These are phyloP conservation scores for Linanthus parryae DNA, from an alignment of 148 eudicot species.

Conservation along the genomic window DNA sequence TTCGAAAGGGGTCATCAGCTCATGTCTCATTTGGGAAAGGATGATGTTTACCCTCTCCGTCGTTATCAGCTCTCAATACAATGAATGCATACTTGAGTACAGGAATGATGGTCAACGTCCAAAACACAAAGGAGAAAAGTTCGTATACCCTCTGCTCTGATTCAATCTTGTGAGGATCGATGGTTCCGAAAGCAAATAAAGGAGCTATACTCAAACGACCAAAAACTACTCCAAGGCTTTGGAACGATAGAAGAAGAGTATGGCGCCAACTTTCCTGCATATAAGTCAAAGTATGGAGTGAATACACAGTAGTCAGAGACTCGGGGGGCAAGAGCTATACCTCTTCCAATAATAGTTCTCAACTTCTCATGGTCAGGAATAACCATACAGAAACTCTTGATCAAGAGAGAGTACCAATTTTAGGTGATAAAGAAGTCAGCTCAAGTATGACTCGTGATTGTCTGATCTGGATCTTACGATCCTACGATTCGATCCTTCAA, in stretches of 20 bases:
- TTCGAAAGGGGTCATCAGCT: no score
- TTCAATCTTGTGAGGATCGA: conserved; percentile 42
- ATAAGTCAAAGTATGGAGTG: neutral
- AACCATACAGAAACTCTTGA: no score
- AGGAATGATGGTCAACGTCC: conserved; percentile 78
- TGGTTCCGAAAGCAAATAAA: conserved; percentile 57
- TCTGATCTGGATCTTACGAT: no score
- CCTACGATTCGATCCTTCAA: no score
- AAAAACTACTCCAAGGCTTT: conserved; percentile 77
- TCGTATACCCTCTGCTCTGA: conserved; percentile 51
- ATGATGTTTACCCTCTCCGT: conserved; percentile 52
- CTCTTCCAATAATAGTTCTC: neutral
- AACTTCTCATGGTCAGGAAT: neutral
- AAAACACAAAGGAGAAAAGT: conserved; percentile 67
- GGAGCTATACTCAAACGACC: conserved; percentile 87
- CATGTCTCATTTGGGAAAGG: no score
- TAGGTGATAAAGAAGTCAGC: no score
- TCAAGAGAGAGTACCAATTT: no score
- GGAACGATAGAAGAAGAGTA: conserved; percentile 59
- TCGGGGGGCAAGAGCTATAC: neutral
- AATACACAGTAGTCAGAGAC: neutral
- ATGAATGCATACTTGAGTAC: conserved; percentile 70
- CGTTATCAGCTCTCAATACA: conserved; percentile 68
- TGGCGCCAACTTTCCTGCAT: conserved; percentile 61
- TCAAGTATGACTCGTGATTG: no score